Base-by-base conservation (phyloP, 2,329 filamentous ascomycete genomes). In the Dissoconium aciculare region DNA sequence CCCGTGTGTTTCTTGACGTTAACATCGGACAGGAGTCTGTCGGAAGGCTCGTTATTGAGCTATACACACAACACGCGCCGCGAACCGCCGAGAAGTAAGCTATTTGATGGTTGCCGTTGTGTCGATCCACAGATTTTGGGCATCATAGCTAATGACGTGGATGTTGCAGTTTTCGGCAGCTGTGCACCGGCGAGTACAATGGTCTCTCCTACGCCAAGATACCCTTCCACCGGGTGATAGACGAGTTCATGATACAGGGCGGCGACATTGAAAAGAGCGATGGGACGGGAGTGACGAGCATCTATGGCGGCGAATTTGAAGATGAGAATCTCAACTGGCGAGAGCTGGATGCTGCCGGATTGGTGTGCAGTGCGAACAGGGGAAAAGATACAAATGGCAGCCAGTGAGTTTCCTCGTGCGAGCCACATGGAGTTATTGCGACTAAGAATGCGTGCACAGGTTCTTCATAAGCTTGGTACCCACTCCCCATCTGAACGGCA, bases 31-130 rank as follows among this genome's bases (percentile, higher is more conserved):
- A 46, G 12, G 47, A 56, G 33, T 57, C 56, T n/a, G 48, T 51
- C 11, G 59, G 59, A 23, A 50, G 60, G 26, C 46, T 63, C 13
- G 51, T 53, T 3, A 54, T 63, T 31, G 60, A 63, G 45, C 53
- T 63, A 12, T 63, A 61, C 49, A 45, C 44, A 13, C 60, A 63
- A 44, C 52, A 60, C 37, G 51, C 57, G 6, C 60, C 60, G 6
- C 53, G 50, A 34, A 62, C 60, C 29, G 59, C 55, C 43, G 58
- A 63, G 46, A 63, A 62, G 59, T 62, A 48, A 39, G 44, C 39
- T n/a, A n/a, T n/a, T n/a, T n/a, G n/a, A n/a, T n/a, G n/a, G n/a
- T n/a, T n/a, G n/a, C n/a, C n/a, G n/a, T n/a, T n/a, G n/a, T n/a
- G n/a, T n/a, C n/a, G n/a, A n/a, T n/a, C n/a, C n/a, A n/a, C n/a